These are phyloP conservation scores for Cadophora malorum DNA, from an alignment of 2,329 filamentous ascomycete species.

Conservation along the genomic window DNA sequence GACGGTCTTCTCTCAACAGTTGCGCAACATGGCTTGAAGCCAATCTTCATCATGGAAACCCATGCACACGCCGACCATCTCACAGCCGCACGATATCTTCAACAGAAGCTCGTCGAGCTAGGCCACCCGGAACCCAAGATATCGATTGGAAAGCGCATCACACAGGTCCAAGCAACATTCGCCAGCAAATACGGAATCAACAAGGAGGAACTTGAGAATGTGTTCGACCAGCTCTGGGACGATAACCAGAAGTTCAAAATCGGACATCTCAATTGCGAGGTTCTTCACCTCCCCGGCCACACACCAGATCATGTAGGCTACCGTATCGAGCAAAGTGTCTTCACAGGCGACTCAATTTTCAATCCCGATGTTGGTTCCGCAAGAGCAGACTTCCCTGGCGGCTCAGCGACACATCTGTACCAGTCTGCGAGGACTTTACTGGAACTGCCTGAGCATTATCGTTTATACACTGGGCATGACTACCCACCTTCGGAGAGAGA, in stretches of 20 bases:
- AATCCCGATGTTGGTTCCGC: slow-evolving; percentile 59
- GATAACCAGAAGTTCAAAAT: slow-evolving; percentile 61
- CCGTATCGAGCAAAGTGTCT: slow-evolving; percentile 56
- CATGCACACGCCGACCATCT: slow-evolving; percentile 68
- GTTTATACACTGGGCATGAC: slow-evolving; percentile 62
- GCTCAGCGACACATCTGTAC: slow-evolving; percentile 53
- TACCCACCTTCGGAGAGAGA: slow-evolving; percentile 50
- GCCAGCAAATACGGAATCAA: slow-evolving; percentile 55
- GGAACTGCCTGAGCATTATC: slow-evolving; percentile 50
- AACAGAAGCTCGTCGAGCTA: slow-evolving; percentile 48
- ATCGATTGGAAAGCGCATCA: slow-evolving; percentile 62
- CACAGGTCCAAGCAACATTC: slow-evolving; percentile 57
- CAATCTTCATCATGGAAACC: slow-evolving; percentile 64
- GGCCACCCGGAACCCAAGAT: slow-evolving; percentile 49
- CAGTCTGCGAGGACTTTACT: slow-evolving; percentile 53
- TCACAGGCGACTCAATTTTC: slow-evolving; percentile 61
- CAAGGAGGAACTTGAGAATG: slow-evolving; percentile 50
- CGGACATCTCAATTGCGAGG: slow-evolving; percentile 53
- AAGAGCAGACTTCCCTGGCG: slow-evolving; percentile 61
- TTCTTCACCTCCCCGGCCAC: slow-evolving; percentile 64
- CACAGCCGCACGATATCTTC: slow-evolving; percentile 64
- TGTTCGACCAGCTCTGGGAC: slow-evolving; percentile 58
- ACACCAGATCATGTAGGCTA: slow-evolving; percentile 68
- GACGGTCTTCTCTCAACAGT: slow-evolving; percentile 57
- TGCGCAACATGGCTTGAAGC: slow-evolving; percentile 52